phyloP scores from a whole-genome alignment of 176 grass and related monocot genomes.

The Calamus simplicifolius region DNA sequence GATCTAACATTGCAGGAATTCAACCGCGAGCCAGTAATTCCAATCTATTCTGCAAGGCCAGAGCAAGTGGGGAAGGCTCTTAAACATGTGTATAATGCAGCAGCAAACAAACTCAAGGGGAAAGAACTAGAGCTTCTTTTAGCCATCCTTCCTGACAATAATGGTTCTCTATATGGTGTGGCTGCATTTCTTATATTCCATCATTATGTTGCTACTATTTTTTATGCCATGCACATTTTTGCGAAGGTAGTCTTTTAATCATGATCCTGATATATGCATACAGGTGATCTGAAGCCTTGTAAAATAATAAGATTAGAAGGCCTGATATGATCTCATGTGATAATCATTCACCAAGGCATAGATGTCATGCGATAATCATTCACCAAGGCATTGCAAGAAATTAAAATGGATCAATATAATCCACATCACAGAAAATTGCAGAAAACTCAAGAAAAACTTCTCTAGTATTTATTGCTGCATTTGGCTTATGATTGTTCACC shows the following conservation, averaged over 20 bases:
- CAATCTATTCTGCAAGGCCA: conserved; percentile 87
- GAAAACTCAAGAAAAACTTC: too few relatives aligned
- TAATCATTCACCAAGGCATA: too few relatives aligned
- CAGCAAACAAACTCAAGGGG: conserved; percentile 80
- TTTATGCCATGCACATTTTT: too few relatives aligned
- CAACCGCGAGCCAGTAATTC: conserved; percentile 83
- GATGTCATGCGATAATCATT: too few relatives aligned
- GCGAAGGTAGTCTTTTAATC: too few relatives aligned
- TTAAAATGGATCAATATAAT: too few relatives aligned
- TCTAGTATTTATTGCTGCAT: too few relatives aligned
- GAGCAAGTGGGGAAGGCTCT: conserved; percentile 92
- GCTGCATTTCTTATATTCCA: not conserved
- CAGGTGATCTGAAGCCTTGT: conserved; percentile 75
- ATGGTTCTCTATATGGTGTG: conserved; percentile 87
- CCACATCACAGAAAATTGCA: too few relatives aligned
- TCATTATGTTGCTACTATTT: not conserved
- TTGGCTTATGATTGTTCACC: too few relatives aligned
- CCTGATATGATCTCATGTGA: too few relatives aligned
- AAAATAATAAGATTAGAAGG: too few relatives aligned
- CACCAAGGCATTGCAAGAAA: too few relatives aligned
- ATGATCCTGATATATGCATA: not conserved
- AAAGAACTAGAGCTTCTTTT: conserved; percentile 98
- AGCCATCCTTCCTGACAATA: conserved; percentile 94
- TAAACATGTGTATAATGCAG: conserved; percentile 80
- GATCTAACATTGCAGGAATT: conserved; percentile 56